These are phyloP conservation scores for Nakazawaea populi DNA, from an alignment of 805 yeast species.

Conservation along the genomic window DNA sequence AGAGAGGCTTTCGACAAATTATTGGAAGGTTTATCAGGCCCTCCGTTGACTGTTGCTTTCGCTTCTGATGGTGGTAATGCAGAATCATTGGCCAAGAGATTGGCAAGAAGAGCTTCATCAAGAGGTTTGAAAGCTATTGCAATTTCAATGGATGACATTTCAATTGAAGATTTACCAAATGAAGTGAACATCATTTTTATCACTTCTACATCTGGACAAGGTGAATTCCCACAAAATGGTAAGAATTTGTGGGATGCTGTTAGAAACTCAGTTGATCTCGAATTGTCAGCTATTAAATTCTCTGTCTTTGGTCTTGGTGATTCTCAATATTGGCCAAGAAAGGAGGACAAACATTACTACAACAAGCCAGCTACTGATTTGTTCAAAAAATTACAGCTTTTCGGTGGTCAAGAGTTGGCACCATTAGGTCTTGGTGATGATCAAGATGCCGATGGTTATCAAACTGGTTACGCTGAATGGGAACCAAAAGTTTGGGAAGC, in stretches of 20 bases:
- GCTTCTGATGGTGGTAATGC: constrained; percentile 95
- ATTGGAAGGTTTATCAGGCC: constrained; percentile 85
- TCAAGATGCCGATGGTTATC: constrained; percentile 94
- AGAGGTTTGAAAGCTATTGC: constrained; percentile 69
- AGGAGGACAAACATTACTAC: constrained; percentile 89
- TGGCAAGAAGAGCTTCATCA: constrained; percentile 71
- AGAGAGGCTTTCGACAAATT: constrained; percentile 72
- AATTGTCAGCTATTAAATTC: constrained; percentile 49
- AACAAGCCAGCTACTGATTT: constrained; percentile 86
- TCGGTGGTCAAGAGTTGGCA: constrained; percentile 70
- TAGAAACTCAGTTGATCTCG: constrained; percentile 56
- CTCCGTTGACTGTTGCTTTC: constrained; percentile 79
- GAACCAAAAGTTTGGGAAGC: constrained; percentile 81
- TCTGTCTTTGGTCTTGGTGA: constrained; percentile 79
- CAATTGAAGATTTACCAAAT: constrained; percentile 65
- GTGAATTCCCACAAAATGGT: constrained; percentile 83
- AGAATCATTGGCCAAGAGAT: constrained; percentile 70
- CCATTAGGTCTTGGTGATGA: constrained; percentile 92
- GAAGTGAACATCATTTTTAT: constrained; percentile 67
- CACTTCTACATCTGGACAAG: constrained; percentile 79
- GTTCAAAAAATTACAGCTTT: constrained; percentile 51
- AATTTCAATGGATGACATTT: constrained; percentile 64
- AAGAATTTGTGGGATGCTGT: constrained; percentile 69
- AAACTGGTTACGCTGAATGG: constrained; percentile 89
- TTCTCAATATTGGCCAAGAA: constrained; percentile 93